Evolutionary conservation across 192 early-diverging fungal species (phyloP).

Genomic region (Gamsiella multidivaricata): DNA sequence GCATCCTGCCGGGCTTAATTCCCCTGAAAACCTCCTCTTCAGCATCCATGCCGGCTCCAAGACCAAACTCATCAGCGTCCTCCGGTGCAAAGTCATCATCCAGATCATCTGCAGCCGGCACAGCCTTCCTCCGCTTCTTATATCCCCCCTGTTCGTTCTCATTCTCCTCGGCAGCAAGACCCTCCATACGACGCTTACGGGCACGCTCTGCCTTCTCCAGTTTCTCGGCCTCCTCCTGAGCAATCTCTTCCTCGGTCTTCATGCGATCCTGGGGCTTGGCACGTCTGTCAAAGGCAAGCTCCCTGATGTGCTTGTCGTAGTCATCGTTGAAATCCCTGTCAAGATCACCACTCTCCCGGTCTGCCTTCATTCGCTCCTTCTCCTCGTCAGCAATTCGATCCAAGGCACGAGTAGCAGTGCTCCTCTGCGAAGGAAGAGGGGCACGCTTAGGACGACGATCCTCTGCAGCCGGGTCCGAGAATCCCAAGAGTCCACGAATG

Average conservation of each 20-base stretch:
- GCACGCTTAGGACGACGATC: conserved; percentile 57
- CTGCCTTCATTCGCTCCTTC: conserved; percentile 45
- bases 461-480: conserved; percentile 39
- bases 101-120: conserved; percentile 73
- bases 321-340: conserved; percentile 66
- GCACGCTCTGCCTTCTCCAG: conserved; percentile 88
- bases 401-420: conserved; percentile 41
- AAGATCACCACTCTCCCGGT: conserved; percentile 37
- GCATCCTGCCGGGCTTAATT: conserved; percentile 46
- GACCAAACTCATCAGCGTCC: conserved; percentile 55
- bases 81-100: conserved; percentile 74
- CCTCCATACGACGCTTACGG: conserved; percentile 87
- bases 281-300: conserved; percentile 86
- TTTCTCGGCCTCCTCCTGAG: conserved; percentile 82
- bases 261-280: conserved; percentile 89
- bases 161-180: conserved; percentile 71
- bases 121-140: conserved; percentile 63
- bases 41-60: conserved; percentile 55
- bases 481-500: conserved; percentile 76
- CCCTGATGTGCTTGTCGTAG: conserved; percentile 87
- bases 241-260: conserved; percentile 95
- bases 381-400: conserved; percentile 50
- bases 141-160: conserved; percentile 63
- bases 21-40: conserved; percentile 52
- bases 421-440: conserved; percentile 57